Conservation (phyloP, 2,329 filamentous ascomycete genomes). For the Pseudogymnoascus sp. region DNA sequence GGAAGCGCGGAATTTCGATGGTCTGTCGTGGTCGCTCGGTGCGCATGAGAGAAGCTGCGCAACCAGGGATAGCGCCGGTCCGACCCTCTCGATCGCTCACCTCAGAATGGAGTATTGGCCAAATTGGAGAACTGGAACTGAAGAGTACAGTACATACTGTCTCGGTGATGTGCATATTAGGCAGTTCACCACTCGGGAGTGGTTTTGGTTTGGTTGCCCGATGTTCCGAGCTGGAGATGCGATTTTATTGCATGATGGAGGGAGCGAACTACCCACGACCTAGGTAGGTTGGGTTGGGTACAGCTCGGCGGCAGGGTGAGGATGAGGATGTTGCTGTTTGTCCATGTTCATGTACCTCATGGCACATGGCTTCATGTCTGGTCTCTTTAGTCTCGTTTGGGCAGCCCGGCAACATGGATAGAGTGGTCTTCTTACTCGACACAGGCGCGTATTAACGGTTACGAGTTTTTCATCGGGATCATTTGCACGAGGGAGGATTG, state of each 20-base stretch:
- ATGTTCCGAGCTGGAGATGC: neutral
- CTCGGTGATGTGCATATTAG: slow-evolving; percentile 1
- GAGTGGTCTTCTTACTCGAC: neutral
- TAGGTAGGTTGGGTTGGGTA: neutral
- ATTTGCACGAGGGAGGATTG: neutral
- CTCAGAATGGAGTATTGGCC: neutral
- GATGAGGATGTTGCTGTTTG: neutral
- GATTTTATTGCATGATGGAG: neutral
- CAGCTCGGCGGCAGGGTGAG: neutral
- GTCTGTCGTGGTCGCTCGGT: neutral
- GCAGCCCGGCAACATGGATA: neutral
- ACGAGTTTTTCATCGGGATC: neutral
- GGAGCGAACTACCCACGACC: neutral
- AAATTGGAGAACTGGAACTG: neutral
- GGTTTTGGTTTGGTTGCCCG: neutral
- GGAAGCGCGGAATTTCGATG: slow-evolving; percentile 1
- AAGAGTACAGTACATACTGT: neutral
- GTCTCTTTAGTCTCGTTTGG: slow-evolving; percentile 3
- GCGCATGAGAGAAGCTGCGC: neutral
- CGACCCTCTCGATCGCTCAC: neutral
- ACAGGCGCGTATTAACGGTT: neutral
- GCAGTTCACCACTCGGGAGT: neutral
- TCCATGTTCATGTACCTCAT: neutral
- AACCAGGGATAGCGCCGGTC: neutral
- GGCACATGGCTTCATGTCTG: neutral